phyloP scores from a whole-genome alignment of 176 grass and related monocot genomes.

The Miscanthus lutarioriparius region DNA sequence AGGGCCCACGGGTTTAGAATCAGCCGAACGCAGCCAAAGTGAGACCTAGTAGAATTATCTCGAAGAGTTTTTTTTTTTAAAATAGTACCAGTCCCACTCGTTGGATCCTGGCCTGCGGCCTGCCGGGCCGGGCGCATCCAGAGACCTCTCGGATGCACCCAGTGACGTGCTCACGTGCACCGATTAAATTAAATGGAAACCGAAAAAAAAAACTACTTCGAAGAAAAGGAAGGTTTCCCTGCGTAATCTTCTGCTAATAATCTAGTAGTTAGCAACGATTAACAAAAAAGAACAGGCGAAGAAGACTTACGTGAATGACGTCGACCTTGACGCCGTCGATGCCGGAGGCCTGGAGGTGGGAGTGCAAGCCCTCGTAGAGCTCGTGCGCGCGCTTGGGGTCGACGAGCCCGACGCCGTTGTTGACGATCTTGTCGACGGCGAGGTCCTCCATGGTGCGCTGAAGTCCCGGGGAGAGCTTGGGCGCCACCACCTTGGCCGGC shows the following conservation, averaged over 20 bases:
- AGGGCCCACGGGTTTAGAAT: no score
- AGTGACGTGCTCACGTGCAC: not conserved
- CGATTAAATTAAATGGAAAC: not conserved
- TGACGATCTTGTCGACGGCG: constrained; percentile 87
- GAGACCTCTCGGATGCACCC: not conserved
- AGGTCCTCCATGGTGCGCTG: constrained; percentile 86
- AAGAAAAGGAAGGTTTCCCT: not conserved
- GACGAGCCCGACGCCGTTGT: constrained; percentile 75
- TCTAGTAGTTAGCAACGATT: not conserved
- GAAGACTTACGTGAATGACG: constrained; percentile 79
- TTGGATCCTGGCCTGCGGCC: not conserved
- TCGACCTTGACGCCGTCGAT: constrained; percentile 98
- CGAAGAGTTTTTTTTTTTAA: no score
- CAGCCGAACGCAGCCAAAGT: no score
- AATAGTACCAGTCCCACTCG: not conserved
- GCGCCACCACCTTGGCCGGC: constrained; percentile 47
- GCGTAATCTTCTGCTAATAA: not conserved
- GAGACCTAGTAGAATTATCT: no score
- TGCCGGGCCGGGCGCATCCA: not conserved
- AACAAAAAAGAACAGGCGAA: no score
- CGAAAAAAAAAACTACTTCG: not conserved
- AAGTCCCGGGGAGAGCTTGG: constrained; percentile 61
- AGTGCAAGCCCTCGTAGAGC: constrained; percentile 76
- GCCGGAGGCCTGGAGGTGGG: constrained; percentile 65
- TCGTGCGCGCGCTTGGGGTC: constrained; percentile 51